These are phyloP conservation scores for Ustilago tritici DNA, from an alignment of 1,284 basidiomycete genomes.

Conservation along the genomic window DNA sequence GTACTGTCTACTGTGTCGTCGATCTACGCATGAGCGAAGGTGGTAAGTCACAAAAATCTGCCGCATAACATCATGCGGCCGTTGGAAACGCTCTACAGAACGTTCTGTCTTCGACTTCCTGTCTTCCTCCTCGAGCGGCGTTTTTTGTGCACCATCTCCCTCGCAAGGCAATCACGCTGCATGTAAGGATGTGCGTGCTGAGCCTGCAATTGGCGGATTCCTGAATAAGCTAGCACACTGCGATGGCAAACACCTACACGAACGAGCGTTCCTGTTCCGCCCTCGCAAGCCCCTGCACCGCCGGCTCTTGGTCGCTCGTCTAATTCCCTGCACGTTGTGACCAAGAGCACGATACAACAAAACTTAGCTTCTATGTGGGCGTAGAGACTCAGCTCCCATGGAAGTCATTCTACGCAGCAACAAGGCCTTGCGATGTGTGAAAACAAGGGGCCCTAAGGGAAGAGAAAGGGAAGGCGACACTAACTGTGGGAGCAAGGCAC, in stretches of 20 bases:
- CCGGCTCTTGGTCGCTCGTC: not conserved
- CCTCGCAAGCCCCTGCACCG: not conserved
- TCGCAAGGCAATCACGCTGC: not conserved
- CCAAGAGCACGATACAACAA: not conserved
- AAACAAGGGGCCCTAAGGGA: not conserved
- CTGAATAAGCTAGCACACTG: not conserved
- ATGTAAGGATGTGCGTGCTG: conserved; percentile 3
- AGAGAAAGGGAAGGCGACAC: not conserved
- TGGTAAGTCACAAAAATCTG: not conserved
- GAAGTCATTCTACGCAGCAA: not conserved
- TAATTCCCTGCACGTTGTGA: not conserved
- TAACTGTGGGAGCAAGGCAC: too few relatives aligned
- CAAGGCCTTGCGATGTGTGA: not conserved
- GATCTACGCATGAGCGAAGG: conserved; percentile 7
- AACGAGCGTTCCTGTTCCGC: not conserved
- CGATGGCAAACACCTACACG: conserved; percentile 1
- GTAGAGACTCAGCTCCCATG: not conserved
- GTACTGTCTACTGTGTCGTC: conserved; percentile 2
- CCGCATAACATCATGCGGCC: not conserved
- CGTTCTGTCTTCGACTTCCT: conserved; percentile 15
- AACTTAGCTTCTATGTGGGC: not conserved
- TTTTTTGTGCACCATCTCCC: not conserved
- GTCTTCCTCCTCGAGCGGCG: not conserved
- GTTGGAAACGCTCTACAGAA: conserved; percentile 13
- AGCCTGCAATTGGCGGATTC: not conserved